Percentiles rank a stretch among this genome's conserved stretches.
Conservation (phyloP, 1,139 yeast species). For the Nakaseomyces delphensis region DNA sequence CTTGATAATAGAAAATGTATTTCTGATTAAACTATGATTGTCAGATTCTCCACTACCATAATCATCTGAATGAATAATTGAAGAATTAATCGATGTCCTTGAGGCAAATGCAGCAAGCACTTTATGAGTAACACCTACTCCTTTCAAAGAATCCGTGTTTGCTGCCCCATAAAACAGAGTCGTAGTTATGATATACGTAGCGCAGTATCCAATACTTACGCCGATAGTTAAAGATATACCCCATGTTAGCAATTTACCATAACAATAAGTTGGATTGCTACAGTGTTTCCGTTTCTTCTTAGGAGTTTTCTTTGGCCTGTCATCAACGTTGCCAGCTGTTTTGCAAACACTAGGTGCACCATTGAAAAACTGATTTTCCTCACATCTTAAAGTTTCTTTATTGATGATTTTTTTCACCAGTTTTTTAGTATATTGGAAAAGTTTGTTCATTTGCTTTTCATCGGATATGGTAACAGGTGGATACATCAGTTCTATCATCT, state of each 20-base stretch:
- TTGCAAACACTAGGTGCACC: conserved; percentile 13
- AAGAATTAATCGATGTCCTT: not conserved
- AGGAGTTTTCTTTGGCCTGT: conserved; percentile 5
- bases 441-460: conserved; percentile 17
- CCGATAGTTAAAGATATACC: conserved; percentile 27
- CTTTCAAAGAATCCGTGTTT: not conserved
- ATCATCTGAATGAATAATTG: not conserved
- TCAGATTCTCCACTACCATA: not conserved
- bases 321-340: conserved; percentile 5
- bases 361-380: conserved; percentile 6
- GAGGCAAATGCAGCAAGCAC: not conserved
- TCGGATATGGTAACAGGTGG: conserved; percentile 22
- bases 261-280: conserved; percentile 9
- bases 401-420: not conserved
- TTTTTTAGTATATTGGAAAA: conserved; percentile 16
- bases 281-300: conserved; percentile 9
- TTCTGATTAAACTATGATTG: not conserved
- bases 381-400: not conserved
- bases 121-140: not conserved
- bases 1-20: conserved; percentile 1
- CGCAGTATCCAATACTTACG: conserved; percentile 27
- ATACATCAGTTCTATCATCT: conserved; percentile 19
- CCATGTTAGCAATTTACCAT: conserved; percentile 24
- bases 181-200: conserved; percentile 17
- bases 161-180: conserved; percentile 5